Evolutionary conservation across 2,329 filamentous ascomycete species (phyloP).

Genomic region (Trichoderma hamatum): DNA sequence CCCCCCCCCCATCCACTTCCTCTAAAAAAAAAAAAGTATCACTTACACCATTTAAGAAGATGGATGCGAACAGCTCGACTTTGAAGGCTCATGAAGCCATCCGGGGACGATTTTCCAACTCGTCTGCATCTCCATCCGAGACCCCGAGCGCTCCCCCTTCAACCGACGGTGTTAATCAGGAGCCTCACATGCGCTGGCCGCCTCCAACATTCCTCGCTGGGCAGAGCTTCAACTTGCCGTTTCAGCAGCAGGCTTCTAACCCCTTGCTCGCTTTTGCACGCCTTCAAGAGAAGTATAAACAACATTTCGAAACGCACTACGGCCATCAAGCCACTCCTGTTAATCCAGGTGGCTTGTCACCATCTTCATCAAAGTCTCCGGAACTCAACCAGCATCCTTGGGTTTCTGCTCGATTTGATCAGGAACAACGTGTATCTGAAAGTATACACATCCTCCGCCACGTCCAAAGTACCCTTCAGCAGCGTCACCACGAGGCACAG

Average conservation of each 20-base stretch:
- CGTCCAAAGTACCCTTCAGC: neutral
- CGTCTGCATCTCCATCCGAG: neutral
- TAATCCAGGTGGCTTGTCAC: neutral
- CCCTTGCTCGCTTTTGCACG: neutral
- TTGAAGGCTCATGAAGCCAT: neutral
- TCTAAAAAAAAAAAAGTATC: neutral
- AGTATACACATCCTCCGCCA: conserved; percentile 13
- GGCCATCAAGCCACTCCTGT: neutral
- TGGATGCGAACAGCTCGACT: neutral
- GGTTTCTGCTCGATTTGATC: neutral
- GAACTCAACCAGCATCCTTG: neutral
- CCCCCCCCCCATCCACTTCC: no score
- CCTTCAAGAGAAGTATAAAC: neutral
- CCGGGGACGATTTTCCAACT: neutral
- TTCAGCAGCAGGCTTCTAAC: neutral
- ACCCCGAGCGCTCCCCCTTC: neutral
- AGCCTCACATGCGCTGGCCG: conserved; percentile 14
- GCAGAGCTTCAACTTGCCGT: neutral
- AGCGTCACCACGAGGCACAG: neutral
- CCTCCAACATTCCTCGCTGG: neutral
- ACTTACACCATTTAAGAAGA: neutral
- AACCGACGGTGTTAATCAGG: neutral
- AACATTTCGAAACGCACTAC: neutral
- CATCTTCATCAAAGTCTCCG: neutral
- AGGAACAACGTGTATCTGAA: conserved; percentile 11